A percentile compares a stretch with the other conserved stretches of the same genome.
phyloP scores from a whole-genome alignment of 2,329 filamentous ascomycete species.

The Beauveria sp. region DNA sequence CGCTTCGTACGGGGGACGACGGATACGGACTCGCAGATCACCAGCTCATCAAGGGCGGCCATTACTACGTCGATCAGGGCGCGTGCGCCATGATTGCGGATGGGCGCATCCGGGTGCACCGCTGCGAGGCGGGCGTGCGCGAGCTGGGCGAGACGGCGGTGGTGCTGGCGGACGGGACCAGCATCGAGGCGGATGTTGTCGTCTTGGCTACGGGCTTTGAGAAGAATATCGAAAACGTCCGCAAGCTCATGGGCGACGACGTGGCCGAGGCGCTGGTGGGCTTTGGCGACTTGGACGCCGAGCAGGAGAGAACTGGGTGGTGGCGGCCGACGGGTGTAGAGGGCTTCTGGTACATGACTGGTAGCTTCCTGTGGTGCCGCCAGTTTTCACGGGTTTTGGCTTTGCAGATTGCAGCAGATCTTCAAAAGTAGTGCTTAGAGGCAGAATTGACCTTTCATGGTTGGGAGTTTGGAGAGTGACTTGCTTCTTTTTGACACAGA shows the following conservation, averaged over 20 bases:
- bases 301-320: slow-evolving; percentile 20
- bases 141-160: slow-evolving; percentile 21
- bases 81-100: slow-evolving; percentile 31
- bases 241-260: slow-evolving; percentile 29
- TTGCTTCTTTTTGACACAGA: too few relatives aligned
- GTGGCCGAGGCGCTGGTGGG: slow-evolving; percentile 25
- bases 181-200: slow-evolving; percentile 32
- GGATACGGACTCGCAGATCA: slow-evolving; percentile 28
- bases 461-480: too few relatives aligned
- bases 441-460: too few relatives aligned
- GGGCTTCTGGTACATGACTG: slow-evolving; percentile 32
- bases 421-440: too few relatives aligned
- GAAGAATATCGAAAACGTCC: slow-evolving; percentile 27
- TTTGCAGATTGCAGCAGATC: slow-evolving; percentile 25
- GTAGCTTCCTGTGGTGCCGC: slow-evolving; percentile 26
- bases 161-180: slow-evolving; percentile 24
- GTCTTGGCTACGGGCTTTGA: slow-evolving; percentile 36
- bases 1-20: slow-evolving; percentile 27
- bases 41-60: slow-evolving; percentile 31
- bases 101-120: slow-evolving; percentile 31
- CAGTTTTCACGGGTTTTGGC: slow-evolving; percentile 29
- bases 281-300: slow-evolving; percentile 30
- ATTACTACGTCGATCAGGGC: slow-evolving; percentile 37
- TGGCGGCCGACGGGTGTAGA: slow-evolving; percentile 29
- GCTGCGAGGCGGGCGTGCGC: slow-evolving; percentile 23